phyloP scores from a whole-genome alignment of 2,329 filamentous ascomycete genomes.

The Curvularia lunata region DNA sequence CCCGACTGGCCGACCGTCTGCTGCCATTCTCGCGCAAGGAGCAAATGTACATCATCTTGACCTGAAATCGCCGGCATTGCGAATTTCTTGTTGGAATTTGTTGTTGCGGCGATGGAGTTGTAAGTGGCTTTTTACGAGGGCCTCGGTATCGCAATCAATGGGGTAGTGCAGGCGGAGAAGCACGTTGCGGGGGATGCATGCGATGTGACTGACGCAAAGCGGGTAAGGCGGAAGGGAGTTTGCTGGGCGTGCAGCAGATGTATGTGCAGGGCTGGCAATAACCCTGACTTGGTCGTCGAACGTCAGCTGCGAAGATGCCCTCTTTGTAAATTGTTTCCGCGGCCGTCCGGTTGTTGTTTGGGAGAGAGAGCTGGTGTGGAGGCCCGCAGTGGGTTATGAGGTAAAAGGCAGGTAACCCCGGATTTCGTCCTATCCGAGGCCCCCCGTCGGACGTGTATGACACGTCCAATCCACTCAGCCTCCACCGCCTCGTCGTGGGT shows the following conservation, averaged over 20 bases:
- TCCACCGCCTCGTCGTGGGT: conserved; percentile 23
- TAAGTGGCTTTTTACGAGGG: not conserved
- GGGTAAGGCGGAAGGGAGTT: not conserved
- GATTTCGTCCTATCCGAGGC: conserved; percentile 1
- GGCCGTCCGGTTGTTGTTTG: not conserved
- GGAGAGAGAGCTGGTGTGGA: not conserved
- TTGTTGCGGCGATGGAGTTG: not conserved
- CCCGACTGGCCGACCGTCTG: conserved; percentile 27
- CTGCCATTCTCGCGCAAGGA: conserved; percentile 24
- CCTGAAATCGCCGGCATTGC: conserved; percentile 23
- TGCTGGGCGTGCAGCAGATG: conserved; percentile 1
- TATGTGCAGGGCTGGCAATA: not conserved
- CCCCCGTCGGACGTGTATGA: conserved; percentile 16
- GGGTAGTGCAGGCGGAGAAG: not conserved
- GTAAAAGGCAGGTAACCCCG: conserved; percentile 1
- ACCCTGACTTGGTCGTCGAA: not conserved
- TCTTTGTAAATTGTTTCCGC: not conserved
- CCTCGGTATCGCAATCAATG: not conserved
- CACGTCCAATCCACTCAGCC: conserved; percentile 17
- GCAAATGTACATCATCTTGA: conserved; percentile 1
- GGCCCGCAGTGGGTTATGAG: not conserved
- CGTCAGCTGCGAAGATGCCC: not conserved
- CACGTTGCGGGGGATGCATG: conserved; percentile 3
- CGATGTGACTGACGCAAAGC: conserved; percentile 2
- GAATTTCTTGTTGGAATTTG: not conserved